Evolutionary conservation across 495 filamentous ascomycete species (phyloP).

Genomic region (Lasiosphaeris hirsuta): DNA sequence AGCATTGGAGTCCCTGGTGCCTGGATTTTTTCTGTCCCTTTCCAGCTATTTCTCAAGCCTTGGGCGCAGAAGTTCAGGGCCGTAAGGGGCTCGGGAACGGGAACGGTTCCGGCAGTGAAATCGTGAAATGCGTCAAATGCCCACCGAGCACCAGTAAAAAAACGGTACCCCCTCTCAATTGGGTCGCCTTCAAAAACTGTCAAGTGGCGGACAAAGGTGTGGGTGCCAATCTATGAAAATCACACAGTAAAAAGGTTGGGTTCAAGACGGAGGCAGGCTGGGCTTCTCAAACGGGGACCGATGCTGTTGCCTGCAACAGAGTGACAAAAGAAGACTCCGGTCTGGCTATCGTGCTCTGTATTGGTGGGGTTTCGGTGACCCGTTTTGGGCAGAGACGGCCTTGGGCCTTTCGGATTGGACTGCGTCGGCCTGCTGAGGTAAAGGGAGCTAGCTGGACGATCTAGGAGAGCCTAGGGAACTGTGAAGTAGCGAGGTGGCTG

Average conservation of each 20-base stretch:
- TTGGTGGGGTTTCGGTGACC: constrained; percentile 16
- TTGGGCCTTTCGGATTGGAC: too few species aligned
- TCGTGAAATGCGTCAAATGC: too few species aligned
- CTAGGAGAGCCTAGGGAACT: too few species aligned
- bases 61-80: too few species aligned
- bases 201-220: constrained; percentile 4
- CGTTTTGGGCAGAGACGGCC: constrained; percentile 12
- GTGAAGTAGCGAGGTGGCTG: too few species aligned
- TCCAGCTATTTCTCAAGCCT: too few species aligned
- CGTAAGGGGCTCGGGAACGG: not conserved
- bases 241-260: not conserved
- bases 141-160: too few species aligned
- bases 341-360: not conserved
- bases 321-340: not conserved
- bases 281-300: constrained; percentile 9
- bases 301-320: constrained; percentile 1
- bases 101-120: not conserved
- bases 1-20: too few species aligned
- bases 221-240: constrained; percentile 10
- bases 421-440: too few species aligned
- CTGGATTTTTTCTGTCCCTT: too few species aligned
- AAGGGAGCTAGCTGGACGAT: too few species aligned
- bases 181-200: too few species aligned
- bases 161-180: not conserved
- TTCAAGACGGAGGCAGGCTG: not conserved